Evolutionary conservation across 495 filamentous ascomycete species (phyloP), one percentile per base, ranked within the genome.

Genomic region (Aspergillus homomorphus): DNA sequence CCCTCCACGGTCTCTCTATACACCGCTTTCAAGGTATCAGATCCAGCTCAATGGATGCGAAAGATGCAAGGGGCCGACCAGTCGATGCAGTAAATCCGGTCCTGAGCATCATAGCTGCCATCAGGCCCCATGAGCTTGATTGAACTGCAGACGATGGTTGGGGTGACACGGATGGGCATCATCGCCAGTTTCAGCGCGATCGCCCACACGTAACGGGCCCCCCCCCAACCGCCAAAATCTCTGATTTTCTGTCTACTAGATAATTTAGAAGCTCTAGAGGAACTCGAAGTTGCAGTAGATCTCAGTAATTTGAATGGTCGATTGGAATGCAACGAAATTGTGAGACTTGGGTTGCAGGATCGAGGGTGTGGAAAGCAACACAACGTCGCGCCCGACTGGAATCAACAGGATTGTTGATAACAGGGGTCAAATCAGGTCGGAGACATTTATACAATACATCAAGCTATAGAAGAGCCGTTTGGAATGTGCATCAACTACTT

Each of bases 81-180:
- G 44, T 48, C 45, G 56, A 1, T 41, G 7, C 20, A 22, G 46
- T 54, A 21, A 18, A 23, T 54, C 20, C 19, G 10, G 21, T 41
- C 45, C 30, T 20, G 9, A 58, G 51, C 59, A 51, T 59, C 59
- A 62, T 56, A 28, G 55, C 61, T 63, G 65, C 26, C 22, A 56
- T 60, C 56, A 58, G 58, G 48, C 51, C 8, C 48, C 33, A 57
- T 62, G 57, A 68, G 62, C 68, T 69, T 66, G 58, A 66, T 69
- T 51, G 58, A 63, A 65, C 65, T 56, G 56, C 62, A 66, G 60
- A 51, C 26, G 38, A 54, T 9, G 16, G 21, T n/a, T 41, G 15
- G 21, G 43, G 59, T 23, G 44, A 33, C 20, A 20, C 24, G 30
- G 28, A 59, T 33, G 45, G 43, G 48, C 22, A 28, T 16, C 23